Evolutionary conservation across 306 rosid genomes (phyloP).

Genomic region (Hippophae gyantsensis): DNA sequence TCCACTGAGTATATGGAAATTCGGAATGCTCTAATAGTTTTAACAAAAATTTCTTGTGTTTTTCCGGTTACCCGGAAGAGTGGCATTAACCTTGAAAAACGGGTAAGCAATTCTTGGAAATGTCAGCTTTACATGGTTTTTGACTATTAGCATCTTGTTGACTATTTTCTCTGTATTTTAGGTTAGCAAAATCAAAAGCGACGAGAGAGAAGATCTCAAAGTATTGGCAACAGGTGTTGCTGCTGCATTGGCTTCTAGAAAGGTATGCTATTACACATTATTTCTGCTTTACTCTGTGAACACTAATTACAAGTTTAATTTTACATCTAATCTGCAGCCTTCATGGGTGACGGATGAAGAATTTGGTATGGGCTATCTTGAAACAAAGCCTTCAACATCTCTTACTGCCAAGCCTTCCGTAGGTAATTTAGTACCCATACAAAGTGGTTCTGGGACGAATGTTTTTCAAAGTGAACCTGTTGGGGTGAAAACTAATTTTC

Average conservation of each 20-base stretch:
- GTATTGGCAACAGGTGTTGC: constrained; percentile 96
- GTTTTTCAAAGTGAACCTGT: constrained; percentile 51
- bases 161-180: constrained; percentile 20
- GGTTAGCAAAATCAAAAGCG: constrained; percentile 94
- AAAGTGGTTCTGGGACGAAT: constrained; percentile 39
- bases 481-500: constrained; percentile 43
- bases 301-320: neutral
- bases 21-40: constrained; percentile 85
- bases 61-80: constrained; percentile 95
- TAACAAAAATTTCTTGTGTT: constrained; percentile 85
- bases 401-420: constrained; percentile 50
- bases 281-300: constrained; percentile 8
- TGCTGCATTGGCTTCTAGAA: constrained; percentile 94
- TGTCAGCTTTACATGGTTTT: neutral
- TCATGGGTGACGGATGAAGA: constrained; percentile 96
- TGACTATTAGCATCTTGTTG: constrained; percentile 2
- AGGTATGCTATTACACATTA: constrained; percentile 38
- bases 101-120: constrained; percentile 39
- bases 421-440: constrained; percentile 40
- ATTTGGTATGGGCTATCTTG: constrained; percentile 88
- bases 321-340: constrained; percentile 46
- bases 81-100: constrained; percentile 90
- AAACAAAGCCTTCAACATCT: constrained; percentile 60
- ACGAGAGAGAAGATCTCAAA: constrained; percentile 96
- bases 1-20: constrained; percentile 97